Base-by-base conservation (phyloP, 2,329 filamentous ascomycete genomes). In the Exophiala viscosa region DNA sequence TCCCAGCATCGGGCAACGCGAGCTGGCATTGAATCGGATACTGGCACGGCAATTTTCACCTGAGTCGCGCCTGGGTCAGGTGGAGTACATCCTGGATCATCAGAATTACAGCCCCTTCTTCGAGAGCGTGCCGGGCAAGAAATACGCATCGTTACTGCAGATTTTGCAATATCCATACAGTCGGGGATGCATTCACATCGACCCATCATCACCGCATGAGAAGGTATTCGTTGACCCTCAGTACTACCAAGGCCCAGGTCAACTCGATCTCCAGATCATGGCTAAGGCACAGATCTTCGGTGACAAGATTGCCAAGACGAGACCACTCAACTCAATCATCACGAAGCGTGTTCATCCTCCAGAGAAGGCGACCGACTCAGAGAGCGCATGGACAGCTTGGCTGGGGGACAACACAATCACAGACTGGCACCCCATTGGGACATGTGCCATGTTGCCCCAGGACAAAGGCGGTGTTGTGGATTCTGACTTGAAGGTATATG, bases 391-490 rank as follows among this genome's bases (percentile, higher is more conserved):
- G 34, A 13, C 14, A 15, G 34, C 11, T 36, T 36, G 34, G 34
- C 5, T 36, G 11, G 14, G 14, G 34, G 14, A 15, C 34, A 36
- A 36, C 11, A 36, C 34, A 5, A 36, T 13, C 34, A 13, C 34
- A 1, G 23, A 36, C 14, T 36, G 14, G 11, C 34, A 36, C 34
- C 34, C 11, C 5, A 5, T 36, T 5, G 34, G 34, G 15, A 76
- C 74, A 1, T 72, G 69, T 43, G 74, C 70, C 57, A 76, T 78
- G 74, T 70, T 66, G 3, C 69, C 71, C 6, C 60, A 64, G 7
- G 67, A 70, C 11, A 44, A 72, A 18, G 60, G 60, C 4, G 75
- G 74, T 6, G 75, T 76, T 11, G 64, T 76, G 0, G 71, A 76
- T 45, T 60, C 55, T 8, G 63, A 62, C 5, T 56, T 76, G 13